Percentiles rank a stretch among this genome's conserved stretches.
Evolutionary conservation across 2,329 filamentous ascomycete genomes (phyloP).

Genomic region (Verticillium albo-atrum): DNA sequence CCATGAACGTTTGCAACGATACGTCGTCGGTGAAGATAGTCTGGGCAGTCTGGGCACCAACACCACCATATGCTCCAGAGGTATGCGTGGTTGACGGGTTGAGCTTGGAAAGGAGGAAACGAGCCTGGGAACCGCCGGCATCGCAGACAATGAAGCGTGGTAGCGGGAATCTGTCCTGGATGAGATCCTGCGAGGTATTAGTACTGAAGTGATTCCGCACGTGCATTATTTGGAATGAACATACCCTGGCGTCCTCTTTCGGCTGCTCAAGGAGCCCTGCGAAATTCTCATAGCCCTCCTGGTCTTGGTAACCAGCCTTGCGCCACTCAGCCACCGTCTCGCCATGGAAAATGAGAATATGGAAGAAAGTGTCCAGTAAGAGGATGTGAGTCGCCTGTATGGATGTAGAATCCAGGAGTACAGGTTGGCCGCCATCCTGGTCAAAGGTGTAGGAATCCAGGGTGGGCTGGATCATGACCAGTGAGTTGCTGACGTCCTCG

Average conservation of each 20-base stretch:
- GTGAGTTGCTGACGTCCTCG: constrained; percentile 92
- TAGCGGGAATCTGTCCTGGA: constrained; percentile 95
- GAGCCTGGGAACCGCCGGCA: constrained; percentile 94
- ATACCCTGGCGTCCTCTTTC: constrained; percentile 91
- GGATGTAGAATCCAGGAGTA: constrained; percentile 92
- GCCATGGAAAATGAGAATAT: constrained; percentile 98
- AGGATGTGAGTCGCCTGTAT: constrained; percentile 94
- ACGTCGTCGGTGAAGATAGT: constrained; percentile 99
- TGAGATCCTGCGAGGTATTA: constrained; percentile 66
- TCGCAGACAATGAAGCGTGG: constrained; percentile 98
- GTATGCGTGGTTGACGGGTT: constrained; percentile 98
- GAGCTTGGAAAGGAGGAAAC: constrained; percentile 93
- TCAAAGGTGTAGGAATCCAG: constrained; percentile 97
- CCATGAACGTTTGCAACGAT: constrained; percentile 97
- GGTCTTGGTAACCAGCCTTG: constrained; percentile 95
- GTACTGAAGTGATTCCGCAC: constrained; percentile 10
- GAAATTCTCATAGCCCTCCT: constrained; percentile 98
- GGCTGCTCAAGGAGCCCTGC: constrained; percentile 81
- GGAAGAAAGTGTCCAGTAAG: constrained; percentile 97
- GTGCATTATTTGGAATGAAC: constrained; percentile 26
- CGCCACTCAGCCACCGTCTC: constrained; percentile 98
- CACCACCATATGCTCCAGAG: constrained; percentile 84
- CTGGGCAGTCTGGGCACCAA: constrained; percentile 80
- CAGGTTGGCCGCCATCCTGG: constrained; percentile 85
- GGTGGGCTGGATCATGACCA: constrained; percentile 98